Evolutionary conservation across 75 land plant genomes (phyloP).

Genomic region (Sequoia sempervirens): DNA sequence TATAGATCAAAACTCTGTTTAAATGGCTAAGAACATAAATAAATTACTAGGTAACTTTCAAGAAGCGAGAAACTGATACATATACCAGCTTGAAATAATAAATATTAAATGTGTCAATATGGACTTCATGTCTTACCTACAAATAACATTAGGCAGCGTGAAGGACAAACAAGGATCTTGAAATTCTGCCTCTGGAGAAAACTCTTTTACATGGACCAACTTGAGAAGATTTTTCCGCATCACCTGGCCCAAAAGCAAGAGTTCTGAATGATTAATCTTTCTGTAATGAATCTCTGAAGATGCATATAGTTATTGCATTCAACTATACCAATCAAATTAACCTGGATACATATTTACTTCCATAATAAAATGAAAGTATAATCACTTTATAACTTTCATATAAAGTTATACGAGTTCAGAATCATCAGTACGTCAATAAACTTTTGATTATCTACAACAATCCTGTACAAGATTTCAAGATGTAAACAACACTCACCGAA

Average conservation of each 20-base stretch:
- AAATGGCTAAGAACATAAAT: neutral
- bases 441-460: too few relatives aligned
- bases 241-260: constrained; percentile 42
- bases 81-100: neutral
- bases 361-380: neutral
- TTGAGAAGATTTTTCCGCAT: constrained; percentile 85
- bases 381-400: neutral
- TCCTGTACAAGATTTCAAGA: neutral
- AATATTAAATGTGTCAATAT: neutral
- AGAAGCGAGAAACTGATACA: neutral
- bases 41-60: neutral
- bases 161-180: constrained; percentile 62
- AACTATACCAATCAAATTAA: neutral
- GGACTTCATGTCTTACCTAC: constrained; percentile 58
- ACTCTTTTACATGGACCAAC: constrained; percentile 74
- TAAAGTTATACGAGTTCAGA: neutral
- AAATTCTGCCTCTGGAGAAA: constrained; percentile 90
- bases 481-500: neutral
- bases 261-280: neutral
- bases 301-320: neutral
- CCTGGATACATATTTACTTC: neutral
- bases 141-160: constrained; percentile 88
- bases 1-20: too few relatives aligned
- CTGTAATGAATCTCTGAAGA: neutral
- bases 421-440: too few relatives aligned